phyloP scores from a whole-genome alignment of 1,284 basidiomycete genomes.

The Sphagnurus paluster region DNA sequence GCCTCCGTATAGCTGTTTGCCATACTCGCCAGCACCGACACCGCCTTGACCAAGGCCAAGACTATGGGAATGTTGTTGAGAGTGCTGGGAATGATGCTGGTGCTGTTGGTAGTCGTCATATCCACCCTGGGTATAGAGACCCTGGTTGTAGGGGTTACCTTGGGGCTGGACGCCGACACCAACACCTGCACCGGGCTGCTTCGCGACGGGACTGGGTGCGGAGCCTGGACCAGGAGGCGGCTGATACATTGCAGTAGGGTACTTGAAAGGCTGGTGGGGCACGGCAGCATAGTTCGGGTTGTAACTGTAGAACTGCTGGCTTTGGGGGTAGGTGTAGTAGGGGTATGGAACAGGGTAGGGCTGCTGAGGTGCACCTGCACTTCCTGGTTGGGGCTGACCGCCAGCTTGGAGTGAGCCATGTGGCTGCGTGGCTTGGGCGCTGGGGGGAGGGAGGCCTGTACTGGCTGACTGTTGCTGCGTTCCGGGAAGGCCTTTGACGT shows the following conservation, averaged over 20 bases:
- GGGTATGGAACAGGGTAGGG: conserved; percentile 62
- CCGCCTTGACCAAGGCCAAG: conserved; percentile 47
- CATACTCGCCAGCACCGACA: conserved; percentile 57
- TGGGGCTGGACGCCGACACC: conserved; percentile 52
- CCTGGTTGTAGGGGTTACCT: conserved; percentile 56
- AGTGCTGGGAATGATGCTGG: conserved; percentile 49
- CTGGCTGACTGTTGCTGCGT: conserved; percentile 50
- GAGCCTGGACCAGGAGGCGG: conserved; percentile 63
- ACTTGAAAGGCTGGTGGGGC: conserved; percentile 73
- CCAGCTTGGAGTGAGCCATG: conserved; percentile 43
- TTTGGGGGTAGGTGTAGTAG: conserved; percentile 67
- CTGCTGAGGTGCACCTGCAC: conserved; percentile 63
- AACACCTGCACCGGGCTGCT: conserved; percentile 55
- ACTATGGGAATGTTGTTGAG: conserved; percentile 43
- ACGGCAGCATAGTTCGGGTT: conserved; percentile 65
- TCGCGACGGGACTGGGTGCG: conserved; percentile 59
- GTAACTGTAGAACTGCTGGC: conserved; percentile 77
- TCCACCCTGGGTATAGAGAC: conserved; percentile 63
- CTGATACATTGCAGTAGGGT: conserved; percentile 72
- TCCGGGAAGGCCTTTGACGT: conserved; percentile 64
- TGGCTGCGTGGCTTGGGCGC: conserved; percentile 53
- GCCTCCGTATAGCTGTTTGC: conserved; percentile 63
- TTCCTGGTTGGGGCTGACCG: conserved; percentile 55
- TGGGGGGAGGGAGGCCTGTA: conserved; percentile 50
- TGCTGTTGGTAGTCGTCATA: conserved; percentile 71